Conservation (phyloP, 495 filamentous ascomycete species). For the Oidiodendron maius region DNA sequence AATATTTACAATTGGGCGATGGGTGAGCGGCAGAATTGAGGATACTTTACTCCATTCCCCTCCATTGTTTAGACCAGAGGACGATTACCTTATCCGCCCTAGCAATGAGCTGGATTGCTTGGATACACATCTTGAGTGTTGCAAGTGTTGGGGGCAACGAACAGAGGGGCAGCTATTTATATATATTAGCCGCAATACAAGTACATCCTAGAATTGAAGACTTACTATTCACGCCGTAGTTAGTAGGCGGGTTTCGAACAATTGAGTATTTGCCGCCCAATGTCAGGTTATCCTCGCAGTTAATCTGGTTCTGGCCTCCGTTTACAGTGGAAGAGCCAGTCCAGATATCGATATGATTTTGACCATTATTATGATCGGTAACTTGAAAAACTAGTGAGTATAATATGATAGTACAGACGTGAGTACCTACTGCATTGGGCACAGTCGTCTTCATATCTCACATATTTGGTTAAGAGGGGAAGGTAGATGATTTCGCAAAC, state of each 20-base stretch:
- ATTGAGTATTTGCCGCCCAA: conserved; percentile 5
- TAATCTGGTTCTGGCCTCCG: conserved; percentile 26
- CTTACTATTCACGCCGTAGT: conserved; percentile 3
- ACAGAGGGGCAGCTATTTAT: background rate
- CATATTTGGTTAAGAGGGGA: background rate
- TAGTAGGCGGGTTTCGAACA: background rate
- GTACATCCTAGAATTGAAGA: background rate
- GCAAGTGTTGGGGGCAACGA: background rate
- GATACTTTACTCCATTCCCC: too few species aligned
- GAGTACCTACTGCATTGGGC: conserved; percentile 14
- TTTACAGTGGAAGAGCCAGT: conserved; percentile 28
- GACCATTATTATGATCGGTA: background rate
- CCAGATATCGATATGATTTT: conserved; percentile 34
- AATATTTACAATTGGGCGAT: too few species aligned
- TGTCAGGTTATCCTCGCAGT: conserved; percentile 34
- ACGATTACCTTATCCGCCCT: too few species aligned
- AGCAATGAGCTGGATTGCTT: background rate
- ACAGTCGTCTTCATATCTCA: conserved; percentile 10
- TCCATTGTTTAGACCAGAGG: background rate
- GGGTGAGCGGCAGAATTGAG: too few species aligned
- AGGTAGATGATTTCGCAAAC: conserved; percentile 41
- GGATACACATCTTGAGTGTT: background rate
- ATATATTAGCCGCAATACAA: background rate
- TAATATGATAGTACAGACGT: background rate
- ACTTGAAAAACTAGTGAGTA: background rate